phyloP scores from a whole-genome alignment of 192 early-diverging fungal species.

The Backusella australiensis region DNA sequence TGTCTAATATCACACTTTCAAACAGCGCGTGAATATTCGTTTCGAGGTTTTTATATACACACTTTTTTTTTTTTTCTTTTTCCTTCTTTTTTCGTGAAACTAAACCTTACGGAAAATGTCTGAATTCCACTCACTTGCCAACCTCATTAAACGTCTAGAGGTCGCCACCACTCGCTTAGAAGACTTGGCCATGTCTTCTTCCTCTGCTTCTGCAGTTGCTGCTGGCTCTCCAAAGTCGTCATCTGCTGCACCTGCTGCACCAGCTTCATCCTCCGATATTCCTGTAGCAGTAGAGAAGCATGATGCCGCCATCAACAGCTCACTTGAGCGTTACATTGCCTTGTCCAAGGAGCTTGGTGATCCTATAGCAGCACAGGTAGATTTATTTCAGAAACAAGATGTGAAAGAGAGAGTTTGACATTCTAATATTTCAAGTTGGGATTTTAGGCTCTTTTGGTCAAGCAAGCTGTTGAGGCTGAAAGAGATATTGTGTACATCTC shows the following conservation, averaged over 20 bases:
- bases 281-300: conserved; percentile 53
- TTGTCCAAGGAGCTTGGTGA: conserved; percentile 53
- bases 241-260: conserved; percentile 26
- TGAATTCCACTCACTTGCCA: conserved; percentile 59
- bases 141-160: conserved; percentile 89
- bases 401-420: background rate
- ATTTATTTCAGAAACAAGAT: background rate
- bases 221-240: conserved; percentile 35
- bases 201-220: conserved; percentile 44
- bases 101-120: conserved; percentile 33
- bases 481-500: conserved; percentile 76
- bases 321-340: conserved; percentile 45
- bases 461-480: conserved; percentile 65
- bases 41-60: background rate
- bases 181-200: conserved; percentile 64
- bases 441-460: conserved; percentile 54
- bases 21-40: background rate
- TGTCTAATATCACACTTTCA: background rate
- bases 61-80: background rate
- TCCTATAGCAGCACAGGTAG: conserved; percentile 56
- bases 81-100: background rate
- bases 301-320: conserved; percentile 45
- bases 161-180: conserved; percentile 89
- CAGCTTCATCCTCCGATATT: conserved; percentile 23
- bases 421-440: background rate